A percentile compares a stretch with the other conserved stretches of the same genome.
phyloP scores from a whole-genome alignment of 2,329 filamentous ascomycete species.

The Zarea fungicola region DNA sequence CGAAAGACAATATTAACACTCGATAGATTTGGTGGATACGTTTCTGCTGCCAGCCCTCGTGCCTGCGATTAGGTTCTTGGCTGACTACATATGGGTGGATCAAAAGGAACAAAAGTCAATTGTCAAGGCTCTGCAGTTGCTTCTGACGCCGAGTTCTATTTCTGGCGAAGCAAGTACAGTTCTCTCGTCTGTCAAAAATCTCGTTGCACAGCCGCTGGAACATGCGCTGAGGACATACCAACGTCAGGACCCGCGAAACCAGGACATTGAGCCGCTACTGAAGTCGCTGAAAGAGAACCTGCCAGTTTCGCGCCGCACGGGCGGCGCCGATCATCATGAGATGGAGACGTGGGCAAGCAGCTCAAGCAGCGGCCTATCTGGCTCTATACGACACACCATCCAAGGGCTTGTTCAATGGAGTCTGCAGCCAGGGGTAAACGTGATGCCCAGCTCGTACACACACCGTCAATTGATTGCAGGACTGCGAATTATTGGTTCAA shows the following conservation, averaged over 20 bases:
- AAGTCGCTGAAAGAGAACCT: constrained; percentile 58
- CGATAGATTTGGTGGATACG: constrained; percentile 66
- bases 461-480: constrained; percentile 64
- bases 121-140: constrained; percentile 65
- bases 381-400: constrained; percentile 55
- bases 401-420: constrained; percentile 64
- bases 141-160: constrained; percentile 64
- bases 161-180: constrained; percentile 67
- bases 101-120: constrained; percentile 62
- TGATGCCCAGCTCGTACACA: constrained; percentile 61
- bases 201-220: constrained; percentile 64
- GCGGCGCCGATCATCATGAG: constrained; percentile 59
- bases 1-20: constrained; percentile 15
- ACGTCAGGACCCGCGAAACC: constrained; percentile 59
- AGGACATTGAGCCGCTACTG: constrained; percentile 65
- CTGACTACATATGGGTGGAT: constrained; percentile 63
- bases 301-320: constrained; percentile 54
- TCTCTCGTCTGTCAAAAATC: constrained; percentile 65
- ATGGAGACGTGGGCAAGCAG: constrained; percentile 61
- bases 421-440: constrained; percentile 48
- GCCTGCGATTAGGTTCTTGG: constrained; percentile 66
- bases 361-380: constrained; percentile 49
- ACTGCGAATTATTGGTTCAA: constrained; percentile 56
- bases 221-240: constrained; percentile 62
- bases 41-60: constrained; percentile 76